A percentile compares a stretch with the other conserved stretches of the same genome.
Evolutionary conservation across 2,329 filamentous ascomycete species (phyloP).

Genomic region (Paraphaeosphaeria sporulosa): DNA sequence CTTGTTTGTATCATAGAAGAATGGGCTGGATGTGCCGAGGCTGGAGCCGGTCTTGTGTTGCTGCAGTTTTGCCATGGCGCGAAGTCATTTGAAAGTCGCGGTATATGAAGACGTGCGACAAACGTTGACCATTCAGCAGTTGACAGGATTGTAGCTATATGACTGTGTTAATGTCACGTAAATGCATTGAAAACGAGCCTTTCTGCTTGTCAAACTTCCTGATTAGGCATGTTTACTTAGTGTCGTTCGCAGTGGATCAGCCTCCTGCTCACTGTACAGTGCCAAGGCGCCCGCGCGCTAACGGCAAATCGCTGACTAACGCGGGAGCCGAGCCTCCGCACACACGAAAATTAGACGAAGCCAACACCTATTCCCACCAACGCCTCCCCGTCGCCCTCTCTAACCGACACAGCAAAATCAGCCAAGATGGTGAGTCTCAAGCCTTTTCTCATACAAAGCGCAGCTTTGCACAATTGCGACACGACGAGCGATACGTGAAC

Average conservation of each 20-base stretch:
- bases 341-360: constrained; percentile 38
- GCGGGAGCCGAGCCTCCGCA: constrained; percentile 40
- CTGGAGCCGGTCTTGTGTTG: not conserved
- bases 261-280: not conserved
- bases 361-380: constrained; percentile 40
- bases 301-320: constrained; percentile 29
- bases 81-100: not conserved
- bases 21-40: not conserved
- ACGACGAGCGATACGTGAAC: constrained; percentile 33
- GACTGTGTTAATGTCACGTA: not conserved
- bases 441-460: constrained; percentile 6
- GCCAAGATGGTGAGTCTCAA: constrained; percentile 50
- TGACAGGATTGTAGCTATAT: not conserved
- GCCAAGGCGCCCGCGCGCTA: not conserved
- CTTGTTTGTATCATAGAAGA: constrained; percentile 53
- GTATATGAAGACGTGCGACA: not conserved
- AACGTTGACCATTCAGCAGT: not conserved
- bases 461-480: constrained; percentile 30
- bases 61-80: not conserved
- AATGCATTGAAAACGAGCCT: not conserved
- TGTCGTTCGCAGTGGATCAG: not conserved
- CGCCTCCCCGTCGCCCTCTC: constrained; percentile 45
- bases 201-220: not conserved
- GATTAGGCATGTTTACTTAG: not conserved
- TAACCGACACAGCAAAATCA: constrained; percentile 47